Percentiles rank a stretch among this genome's conserved stretches.
phyloP scores from a whole-genome alignment of 352 stramenopile genomes.

The Achlya hypogyna region DNA sequence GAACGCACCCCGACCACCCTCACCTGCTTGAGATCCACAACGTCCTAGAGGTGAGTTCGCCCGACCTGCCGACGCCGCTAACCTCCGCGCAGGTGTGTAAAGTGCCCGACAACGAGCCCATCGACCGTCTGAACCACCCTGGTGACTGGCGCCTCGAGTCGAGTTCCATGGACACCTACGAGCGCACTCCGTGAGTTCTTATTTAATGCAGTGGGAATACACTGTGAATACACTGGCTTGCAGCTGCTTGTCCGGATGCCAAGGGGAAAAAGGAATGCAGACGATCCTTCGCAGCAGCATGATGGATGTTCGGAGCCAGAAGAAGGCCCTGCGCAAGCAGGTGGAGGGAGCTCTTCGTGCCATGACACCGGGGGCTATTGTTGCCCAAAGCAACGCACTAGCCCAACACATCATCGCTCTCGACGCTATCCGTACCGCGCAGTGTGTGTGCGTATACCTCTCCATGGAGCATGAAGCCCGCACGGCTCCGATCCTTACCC shows the following conservation, averaged over 20 bases:
- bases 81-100: no score
- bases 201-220: no score
- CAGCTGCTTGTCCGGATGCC: neutral
- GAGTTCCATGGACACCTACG: constrained; percentile 20
- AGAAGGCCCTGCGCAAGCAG: constrained; percentile 36
- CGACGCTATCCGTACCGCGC: constrained; percentile 37
- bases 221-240: neutral
- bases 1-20: constrained; percentile 13
- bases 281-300: no score
- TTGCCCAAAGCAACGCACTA: constrained; percentile 39
- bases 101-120: no score
- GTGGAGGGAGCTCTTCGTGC: constrained; percentile 39
- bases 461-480: constrained; percentile 75
- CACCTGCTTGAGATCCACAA: constrained; percentile 20
- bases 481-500: constrained; percentile 40
- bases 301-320: constrained; percentile 11
- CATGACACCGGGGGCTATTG: constrained; percentile 36
- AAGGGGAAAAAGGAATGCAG: neutral
- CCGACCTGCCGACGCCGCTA: neutral
- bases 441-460: constrained; percentile 67
- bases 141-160: constrained; percentile 17
- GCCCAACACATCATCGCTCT: constrained; percentile 36
- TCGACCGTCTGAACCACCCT: constrained; percentile 5
- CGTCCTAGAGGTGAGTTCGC: constrained; percentile 12
- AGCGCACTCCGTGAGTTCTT: neutral